phyloP scores from a whole-genome alignment of 345 rosid genomes.

The Salix exigua region DNA sequence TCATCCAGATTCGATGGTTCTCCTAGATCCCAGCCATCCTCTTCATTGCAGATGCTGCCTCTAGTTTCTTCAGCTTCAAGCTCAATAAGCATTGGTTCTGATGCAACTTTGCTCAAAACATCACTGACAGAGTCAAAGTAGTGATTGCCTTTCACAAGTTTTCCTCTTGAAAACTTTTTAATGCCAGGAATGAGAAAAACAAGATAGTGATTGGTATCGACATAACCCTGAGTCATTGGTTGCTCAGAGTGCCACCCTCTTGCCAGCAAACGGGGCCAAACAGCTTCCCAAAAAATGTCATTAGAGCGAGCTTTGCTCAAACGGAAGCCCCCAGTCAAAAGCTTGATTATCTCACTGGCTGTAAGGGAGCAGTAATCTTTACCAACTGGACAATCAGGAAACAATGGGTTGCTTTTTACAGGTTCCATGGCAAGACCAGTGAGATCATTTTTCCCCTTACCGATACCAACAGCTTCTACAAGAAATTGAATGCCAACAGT shows the following conservation, averaged over 20 bases:
- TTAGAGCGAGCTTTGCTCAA: slow-evolving; percentile 68
- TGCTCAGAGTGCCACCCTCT: slow-evolving; percentile 83
- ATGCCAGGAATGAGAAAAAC: slow-evolving; percentile 71
- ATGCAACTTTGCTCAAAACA: slow-evolving; percentile 58
- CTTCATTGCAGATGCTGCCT: slow-evolving; percentile 24
- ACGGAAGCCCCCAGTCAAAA: slow-evolving; percentile 53
- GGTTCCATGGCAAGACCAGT: slow-evolving; percentile 45
- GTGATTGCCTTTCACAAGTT: slow-evolving; percentile 60
- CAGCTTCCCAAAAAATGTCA: slow-evolving; percentile 81
- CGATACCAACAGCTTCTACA: slow-evolving; percentile 63
- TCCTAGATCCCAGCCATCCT: slow-evolving; percentile 26
- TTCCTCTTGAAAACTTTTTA: slow-evolving; percentile 57
- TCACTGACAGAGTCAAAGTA: slow-evolving; percentile 73
- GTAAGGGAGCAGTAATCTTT: slow-evolving; percentile 56
- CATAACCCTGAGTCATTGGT: slow-evolving; percentile 41
- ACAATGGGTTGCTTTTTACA: slow-evolving; percentile 34
- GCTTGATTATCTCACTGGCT: slow-evolving; percentile 44
- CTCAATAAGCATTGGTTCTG: slow-evolving; percentile 64
- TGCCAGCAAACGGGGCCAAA: slow-evolving; percentile 78
- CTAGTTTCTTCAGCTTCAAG: slow-evolving; percentile 44
- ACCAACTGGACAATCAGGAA: slow-evolving; percentile 34
- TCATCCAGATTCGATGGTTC: slow-evolving; percentile 43
- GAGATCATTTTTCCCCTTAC: slow-evolving; percentile 69
- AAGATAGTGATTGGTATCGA: slow-evolving; percentile 40
- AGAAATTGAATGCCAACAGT: slow-evolving; percentile 47